phyloP scores from a whole-genome alignment of 371 early-diverging fungal genomes.

The Phascolomyces articulosus region DNA sequence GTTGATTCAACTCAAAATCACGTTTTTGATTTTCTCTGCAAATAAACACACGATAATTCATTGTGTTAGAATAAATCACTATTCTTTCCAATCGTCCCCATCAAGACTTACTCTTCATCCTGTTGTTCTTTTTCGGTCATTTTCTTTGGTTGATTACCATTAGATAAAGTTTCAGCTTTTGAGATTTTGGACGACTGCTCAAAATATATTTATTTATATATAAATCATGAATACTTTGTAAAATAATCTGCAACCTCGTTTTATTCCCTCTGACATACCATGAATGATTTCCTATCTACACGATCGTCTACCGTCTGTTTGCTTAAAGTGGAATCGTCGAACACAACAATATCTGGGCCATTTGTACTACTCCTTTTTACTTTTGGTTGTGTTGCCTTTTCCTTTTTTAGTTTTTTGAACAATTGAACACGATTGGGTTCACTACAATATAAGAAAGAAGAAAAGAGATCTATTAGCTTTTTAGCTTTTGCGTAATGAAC shows the following conservation, averaged over 20 bases:
- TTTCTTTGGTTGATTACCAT: background rate
- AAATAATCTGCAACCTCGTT: too few species aligned
- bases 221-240: too few species aligned
- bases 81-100: too few species aligned
- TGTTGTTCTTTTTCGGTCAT: constrained; percentile 40
- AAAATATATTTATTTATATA: background rate
- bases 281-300: constrained; percentile 38
- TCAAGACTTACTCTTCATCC: constrained; percentile 25
- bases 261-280: too few species aligned
- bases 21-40: constrained; percentile 40
- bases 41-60: background rate
- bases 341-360: constrained; percentile 46
- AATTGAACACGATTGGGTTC: background rate
- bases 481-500: too few species aligned
- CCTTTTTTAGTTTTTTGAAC: constrained; percentile 10
- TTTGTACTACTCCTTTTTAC: background rate
- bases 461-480: too few species aligned
- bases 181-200: constrained; percentile 38
- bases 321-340: constrained; percentile 34
- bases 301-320: constrained; percentile 30
- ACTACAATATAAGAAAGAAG: background rate
- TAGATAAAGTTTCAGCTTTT: constrained; percentile 10
- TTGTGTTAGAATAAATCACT: too few species aligned
- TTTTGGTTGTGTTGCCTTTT: constrained; percentile 10
- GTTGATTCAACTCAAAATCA: constrained; percentile 42